Percentiles rank a stretch among this genome's conserved stretches.
Conservation (phyloP, 805 yeast genomes). For the Maudiozyma barnettii region DNA sequence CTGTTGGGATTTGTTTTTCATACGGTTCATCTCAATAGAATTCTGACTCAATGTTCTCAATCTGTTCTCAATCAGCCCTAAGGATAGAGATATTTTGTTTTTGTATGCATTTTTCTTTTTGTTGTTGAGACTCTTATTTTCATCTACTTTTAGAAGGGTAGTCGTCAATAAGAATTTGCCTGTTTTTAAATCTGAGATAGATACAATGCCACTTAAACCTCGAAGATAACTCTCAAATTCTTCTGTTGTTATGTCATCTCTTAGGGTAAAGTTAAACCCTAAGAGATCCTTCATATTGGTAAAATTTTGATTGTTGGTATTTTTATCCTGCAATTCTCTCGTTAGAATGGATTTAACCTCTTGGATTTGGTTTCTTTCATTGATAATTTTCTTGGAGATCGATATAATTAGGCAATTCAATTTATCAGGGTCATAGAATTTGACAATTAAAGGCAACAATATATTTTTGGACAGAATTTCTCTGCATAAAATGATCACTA, state of each 20-base stretch:
- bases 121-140: neutral
- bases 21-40: neutral
- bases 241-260: constrained; percentile 7
- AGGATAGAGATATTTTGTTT: constrained; percentile 16
- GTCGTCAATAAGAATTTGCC: constrained; percentile 12
- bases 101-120: constrained; percentile 4
- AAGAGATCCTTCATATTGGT: neutral
- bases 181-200: constrained; percentile 11
- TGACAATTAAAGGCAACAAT: constrained; percentile 39
- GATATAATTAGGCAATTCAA: constrained; percentile 60
- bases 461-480: constrained; percentile 59
- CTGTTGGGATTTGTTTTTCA: no score
- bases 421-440: constrained; percentile 63
- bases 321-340: constrained; percentile 40
- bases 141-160: constrained; percentile 11
- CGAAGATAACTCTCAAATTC: constrained; percentile 24
- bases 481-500: constrained; percentile 42
- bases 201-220: constrained; percentile 13
- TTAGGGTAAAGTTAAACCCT: constrained; percentile 8
- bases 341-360: constrained; percentile 61
- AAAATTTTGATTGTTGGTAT: neutral
- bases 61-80: constrained; percentile 22
- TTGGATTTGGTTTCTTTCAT: constrained; percentile 66
- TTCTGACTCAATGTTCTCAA: constrained; percentile 6
- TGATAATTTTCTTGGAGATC: constrained; percentile 51